These are phyloP conservation scores for Phytophthora sp. DNA, from an alignment of 352 stramenopile species.

Conservation along the genomic window DNA sequence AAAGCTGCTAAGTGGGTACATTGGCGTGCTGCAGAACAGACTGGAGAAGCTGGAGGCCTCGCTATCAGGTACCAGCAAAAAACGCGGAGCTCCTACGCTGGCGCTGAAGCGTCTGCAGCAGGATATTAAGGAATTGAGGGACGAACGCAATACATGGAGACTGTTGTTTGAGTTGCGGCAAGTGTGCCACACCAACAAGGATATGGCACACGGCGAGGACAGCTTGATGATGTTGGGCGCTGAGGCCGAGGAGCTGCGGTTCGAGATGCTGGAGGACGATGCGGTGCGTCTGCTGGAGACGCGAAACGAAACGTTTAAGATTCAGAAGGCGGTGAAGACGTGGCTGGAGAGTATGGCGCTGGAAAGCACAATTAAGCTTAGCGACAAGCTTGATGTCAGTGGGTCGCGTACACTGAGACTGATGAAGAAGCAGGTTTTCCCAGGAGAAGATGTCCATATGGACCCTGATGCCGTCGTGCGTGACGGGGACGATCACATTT, in stretches of 20 bases:
- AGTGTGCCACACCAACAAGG: slow-evolving; percentile 51
- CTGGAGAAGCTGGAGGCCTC: slow-evolving; percentile 60
- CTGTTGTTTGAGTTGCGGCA: slow-evolving; percentile 76
- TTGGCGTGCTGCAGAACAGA: slow-evolving; percentile 72
- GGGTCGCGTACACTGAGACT: slow-evolving; percentile 70
- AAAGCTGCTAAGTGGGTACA: slow-evolving; percentile 77
- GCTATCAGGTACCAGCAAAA: slow-evolving; percentile 26
- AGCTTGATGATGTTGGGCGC: slow-evolving; percentile 48
- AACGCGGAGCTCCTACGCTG: slow-evolving; percentile 18
- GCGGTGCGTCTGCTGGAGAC: slow-evolving; percentile 67
- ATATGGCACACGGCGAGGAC: slow-evolving; percentile 38
- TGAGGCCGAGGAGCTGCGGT: slow-evolving; percentile 53
- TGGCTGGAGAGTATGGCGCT: slow-evolving; percentile 87
- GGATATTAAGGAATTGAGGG: slow-evolving; percentile 66
- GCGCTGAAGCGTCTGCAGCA: slow-evolving; percentile 48
- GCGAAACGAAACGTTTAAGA: slow-evolving; percentile 67
- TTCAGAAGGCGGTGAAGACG: slow-evolving; percentile 72
- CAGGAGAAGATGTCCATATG: slow-evolving; percentile 48
- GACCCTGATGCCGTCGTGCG: slow-evolving; percentile 77
- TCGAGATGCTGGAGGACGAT: slow-evolving; percentile 85
- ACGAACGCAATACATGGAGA: slow-evolving; percentile 88
- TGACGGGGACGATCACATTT: slow-evolving; percentile 64
- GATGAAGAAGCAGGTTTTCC: slow-evolving; percentile 56
- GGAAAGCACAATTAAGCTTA: slow-evolving; percentile 66
- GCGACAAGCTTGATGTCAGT: slow-evolving; percentile 55